Evolutionary conservation across 1,284 basidiomycete species (phyloP).

Genomic region (Ganoderma leucocontextum): DNA sequence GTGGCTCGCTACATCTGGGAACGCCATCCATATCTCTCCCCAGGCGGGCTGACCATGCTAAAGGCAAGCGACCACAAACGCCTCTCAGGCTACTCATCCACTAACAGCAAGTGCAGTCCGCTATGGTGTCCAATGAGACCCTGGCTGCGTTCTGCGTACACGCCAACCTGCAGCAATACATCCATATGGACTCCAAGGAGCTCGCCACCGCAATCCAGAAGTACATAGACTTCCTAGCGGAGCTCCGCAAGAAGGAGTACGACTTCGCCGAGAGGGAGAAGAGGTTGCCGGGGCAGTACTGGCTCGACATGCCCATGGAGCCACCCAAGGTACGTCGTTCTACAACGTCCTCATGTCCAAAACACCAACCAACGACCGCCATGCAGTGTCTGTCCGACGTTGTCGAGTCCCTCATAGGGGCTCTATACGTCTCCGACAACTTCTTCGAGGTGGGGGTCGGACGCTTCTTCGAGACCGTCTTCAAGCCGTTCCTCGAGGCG

Average conservation of each 20-base stretch:
- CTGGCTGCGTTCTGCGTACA: slow-evolving; percentile 78
- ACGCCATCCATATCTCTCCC: slow-evolving; percentile 66
- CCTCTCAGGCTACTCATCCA: not conserved
- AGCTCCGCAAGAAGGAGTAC: slow-evolving; percentile 59
- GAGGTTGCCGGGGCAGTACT: slow-evolving; percentile 70
- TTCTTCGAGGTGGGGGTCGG: slow-evolving; percentile 68
- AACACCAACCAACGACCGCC: not conserved
- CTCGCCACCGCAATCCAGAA: slow-evolving; percentile 58
- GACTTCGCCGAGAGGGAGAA: slow-evolving; percentile 54
- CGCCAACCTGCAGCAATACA: slow-evolving; percentile 67
- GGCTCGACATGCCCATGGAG: slow-evolving; percentile 65
- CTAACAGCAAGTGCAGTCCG: slow-evolving; percentile 54
- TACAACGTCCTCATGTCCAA: not conserved
- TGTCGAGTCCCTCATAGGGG: slow-evolving; percentile 79
- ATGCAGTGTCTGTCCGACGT: slow-evolving; percentile 77
- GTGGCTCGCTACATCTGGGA: slow-evolving; percentile 76
- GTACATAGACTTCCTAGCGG: slow-evolving; percentile 61
- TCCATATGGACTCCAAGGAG: slow-evolving; percentile 63
- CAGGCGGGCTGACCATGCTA: slow-evolving; percentile 76
- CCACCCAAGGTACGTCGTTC: slow-evolving; percentile 69
- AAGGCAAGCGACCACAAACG: slow-evolving; percentile 56
- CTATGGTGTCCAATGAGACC: slow-evolving; percentile 82
- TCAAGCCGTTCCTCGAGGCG: slow-evolving; percentile 78
- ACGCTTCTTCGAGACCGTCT: slow-evolving; percentile 67
- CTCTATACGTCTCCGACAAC: slow-evolving; percentile 77